Evolutionary conservation across 352 stramenopile species (phyloP).

Genomic region (Phytophthora sojae): DNA sequence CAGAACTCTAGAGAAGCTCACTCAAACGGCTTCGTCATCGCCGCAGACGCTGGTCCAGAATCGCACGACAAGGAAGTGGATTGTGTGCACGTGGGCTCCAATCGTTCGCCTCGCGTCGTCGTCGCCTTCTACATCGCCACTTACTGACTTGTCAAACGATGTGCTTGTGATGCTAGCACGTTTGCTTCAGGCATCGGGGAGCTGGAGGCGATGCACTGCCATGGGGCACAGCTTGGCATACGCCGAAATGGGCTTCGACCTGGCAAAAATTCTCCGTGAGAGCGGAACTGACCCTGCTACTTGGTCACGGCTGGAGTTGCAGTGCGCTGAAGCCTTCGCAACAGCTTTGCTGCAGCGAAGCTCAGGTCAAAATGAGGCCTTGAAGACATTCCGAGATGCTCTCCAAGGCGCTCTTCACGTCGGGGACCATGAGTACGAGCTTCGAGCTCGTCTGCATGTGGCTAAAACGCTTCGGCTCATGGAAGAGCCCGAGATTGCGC

Average conservation of each 20-base stretch:
- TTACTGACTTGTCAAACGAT: constrained; percentile 44
- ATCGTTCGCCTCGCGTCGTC: constrained; percentile 18
- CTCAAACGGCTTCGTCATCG: constrained; percentile 29
- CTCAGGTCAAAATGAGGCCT: constrained; percentile 43
- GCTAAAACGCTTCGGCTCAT: constrained; percentile 44
- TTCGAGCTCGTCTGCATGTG: constrained; percentile 51
- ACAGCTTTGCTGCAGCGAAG: constrained; percentile 45
- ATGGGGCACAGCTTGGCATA: constrained; percentile 49
- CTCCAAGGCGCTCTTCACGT: constrained; percentile 46
- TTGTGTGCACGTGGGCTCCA: constrained; percentile 36
- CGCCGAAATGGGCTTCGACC: constrained; percentile 52
- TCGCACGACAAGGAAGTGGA: constrained; percentile 45
- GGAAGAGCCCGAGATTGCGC: constrained; percentile 47
- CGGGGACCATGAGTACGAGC: constrained; percentile 51
- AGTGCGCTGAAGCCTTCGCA: constrained; percentile 52
- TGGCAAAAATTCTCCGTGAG: constrained; percentile 42
- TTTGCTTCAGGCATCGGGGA: constrained; percentile 51
- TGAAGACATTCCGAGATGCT: constrained; percentile 57
- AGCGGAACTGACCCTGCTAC: constrained; percentile 8
- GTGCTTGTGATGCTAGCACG: constrained; percentile 52
- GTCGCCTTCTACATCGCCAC: constrained; percentile 14
- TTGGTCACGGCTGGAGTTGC: constrained; percentile 50
- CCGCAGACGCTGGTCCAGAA: constrained; percentile 40
- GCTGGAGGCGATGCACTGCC: constrained; percentile 53
- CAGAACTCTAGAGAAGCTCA: constrained; percentile 39